Base-by-base conservation (phyloP, 2,329 filamentous ascomycete species). In the Paracamarosporium sp. region DNA sequence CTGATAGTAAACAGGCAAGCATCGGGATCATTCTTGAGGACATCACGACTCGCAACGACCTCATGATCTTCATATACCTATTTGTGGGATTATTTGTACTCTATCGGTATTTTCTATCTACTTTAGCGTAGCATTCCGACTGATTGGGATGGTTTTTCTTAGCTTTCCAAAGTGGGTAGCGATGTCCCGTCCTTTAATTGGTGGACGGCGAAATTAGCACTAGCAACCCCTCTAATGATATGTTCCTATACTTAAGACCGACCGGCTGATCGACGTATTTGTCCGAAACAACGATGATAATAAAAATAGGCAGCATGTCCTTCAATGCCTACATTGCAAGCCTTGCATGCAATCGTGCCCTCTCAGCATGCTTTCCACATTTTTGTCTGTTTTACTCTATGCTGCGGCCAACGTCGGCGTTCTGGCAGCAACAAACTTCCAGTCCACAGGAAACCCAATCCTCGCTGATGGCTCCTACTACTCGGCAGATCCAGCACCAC, bases 401-500 rank as follows among this genome's bases (percentile, higher is more conserved):
- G 35, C 15, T 38, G 7, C 35, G 17, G 35, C 35, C 17, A 38
- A n/a, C 17, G 17, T 38, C 7, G 5, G 35, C 15, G 35, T n/a
- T 3, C 35, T 11, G 11, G 35, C 15, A 38, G 35, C 41, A 44
- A 25, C 20, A 22, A 44, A 8, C 4, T 44, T 44, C 45, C 44
- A 38, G 17, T 51, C 48, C 48, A 51, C 50, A 27, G 76, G 76
- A 22, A 78, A 78, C 56, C 76, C 76, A 2, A 78, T 78, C 31
- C 64, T 78, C 3, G 68, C 68, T n/a, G 74, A 77, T 61, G 75
- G 76, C 17, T 71, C 70, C 5, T 59, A 77, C 47, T 79, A 77
- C 57, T 77, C 77, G 4, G 76, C 74, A 9, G 77, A 79, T 30
- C 76, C 76, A 25, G 77, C 74, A 4, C 77, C 76, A 1, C 55